Evolutionary conservation across 1,139 yeast genomes (phyloP), one percentile per base, ranked within the genome.

Genomic region (Kluyveromyces marxianus): DNA sequence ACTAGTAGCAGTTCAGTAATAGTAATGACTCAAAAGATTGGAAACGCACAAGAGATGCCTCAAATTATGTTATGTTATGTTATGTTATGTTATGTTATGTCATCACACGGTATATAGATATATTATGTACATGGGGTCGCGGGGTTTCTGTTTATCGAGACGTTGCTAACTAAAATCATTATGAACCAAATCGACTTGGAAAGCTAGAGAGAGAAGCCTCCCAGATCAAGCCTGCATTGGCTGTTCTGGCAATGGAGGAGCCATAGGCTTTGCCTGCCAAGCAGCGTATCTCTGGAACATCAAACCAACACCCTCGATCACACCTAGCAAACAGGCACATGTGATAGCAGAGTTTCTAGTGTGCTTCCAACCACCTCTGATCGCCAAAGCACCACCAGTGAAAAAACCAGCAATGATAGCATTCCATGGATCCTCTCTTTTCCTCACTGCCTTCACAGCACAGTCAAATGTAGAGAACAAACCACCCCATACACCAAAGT

Each of bases 401-500:
- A 88, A 88, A 68, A 94, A 90, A 47, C 99, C 98, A 33, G 98
- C 97, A 65, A 92, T 84, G 60, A 92, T 92, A 50, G 97, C 97
- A 67, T 92, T 92, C 86, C 95, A 87, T 7, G 97, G 96, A 67
- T 92, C 99, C 69, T 92, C 99, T 72, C 97, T 87, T 69, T 87
- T 85, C 72, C 99, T 85, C 36, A 92, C 79, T 2, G 94, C 96
- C 69, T 92, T 92, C 44, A 92, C 96, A 28, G 92, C 77, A 74
- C 99, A 92, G 69, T 92, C 98, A 66, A 83, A 94, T 5, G 95
- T 84, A 35, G 96, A 87, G 66, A 94, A 92, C 58, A 92, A 73
- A 50, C 99, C 99, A 74, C 98, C 99, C 99, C 99, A 92, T 37
- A 88, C 96, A 69, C 98, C 98, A 63, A 92, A 92, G 69, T 92